Conservation (phyloP, 164 flowering plant species). For the Liriodendron chinense region DNA sequence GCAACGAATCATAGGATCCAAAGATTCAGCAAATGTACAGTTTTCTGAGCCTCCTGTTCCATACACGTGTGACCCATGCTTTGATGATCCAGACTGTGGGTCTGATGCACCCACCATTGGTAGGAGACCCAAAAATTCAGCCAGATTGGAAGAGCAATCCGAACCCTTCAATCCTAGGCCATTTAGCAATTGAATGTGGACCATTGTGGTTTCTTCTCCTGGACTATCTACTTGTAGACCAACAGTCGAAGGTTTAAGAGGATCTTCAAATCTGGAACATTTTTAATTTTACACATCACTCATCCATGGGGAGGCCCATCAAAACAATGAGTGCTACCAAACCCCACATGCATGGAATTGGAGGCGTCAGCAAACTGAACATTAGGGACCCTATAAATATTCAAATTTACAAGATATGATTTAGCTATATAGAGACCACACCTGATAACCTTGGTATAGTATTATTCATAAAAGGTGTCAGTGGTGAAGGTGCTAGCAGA, state of each 20-base stretch:
- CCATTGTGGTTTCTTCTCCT: neutral
- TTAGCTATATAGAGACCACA: constrained; percentile 9
- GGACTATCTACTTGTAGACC: neutral
- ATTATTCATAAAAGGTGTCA: constrained; percentile 72
- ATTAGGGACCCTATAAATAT: neutral
- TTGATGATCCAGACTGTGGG: neutral
- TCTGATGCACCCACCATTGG: neutral
- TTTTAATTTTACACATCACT: neutral
- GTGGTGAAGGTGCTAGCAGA: constrained; percentile 82
- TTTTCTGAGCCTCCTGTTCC: neutral
- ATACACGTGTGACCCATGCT: neutral
- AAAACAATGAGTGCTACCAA: neutral
- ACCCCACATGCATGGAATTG: neutral
- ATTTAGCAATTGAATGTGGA: neutral
- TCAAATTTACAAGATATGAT: neutral
- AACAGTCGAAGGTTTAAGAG: neutral
- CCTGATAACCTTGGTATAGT: constrained; percentile 80
- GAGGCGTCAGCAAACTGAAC: neutral
- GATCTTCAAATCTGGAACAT: neutral
- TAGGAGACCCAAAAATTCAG: neutral
- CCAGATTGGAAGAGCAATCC: neutral
- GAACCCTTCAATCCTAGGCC: neutral
- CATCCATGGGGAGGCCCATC: neutral
- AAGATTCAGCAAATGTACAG: neutral
- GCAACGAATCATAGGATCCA: neutral